A percentile compares a stretch with the other conserved stretches of the same genome.
Conservation (phyloP, 2,329 filamentous ascomycete species). For the Rutstroemia sp. region DNA sequence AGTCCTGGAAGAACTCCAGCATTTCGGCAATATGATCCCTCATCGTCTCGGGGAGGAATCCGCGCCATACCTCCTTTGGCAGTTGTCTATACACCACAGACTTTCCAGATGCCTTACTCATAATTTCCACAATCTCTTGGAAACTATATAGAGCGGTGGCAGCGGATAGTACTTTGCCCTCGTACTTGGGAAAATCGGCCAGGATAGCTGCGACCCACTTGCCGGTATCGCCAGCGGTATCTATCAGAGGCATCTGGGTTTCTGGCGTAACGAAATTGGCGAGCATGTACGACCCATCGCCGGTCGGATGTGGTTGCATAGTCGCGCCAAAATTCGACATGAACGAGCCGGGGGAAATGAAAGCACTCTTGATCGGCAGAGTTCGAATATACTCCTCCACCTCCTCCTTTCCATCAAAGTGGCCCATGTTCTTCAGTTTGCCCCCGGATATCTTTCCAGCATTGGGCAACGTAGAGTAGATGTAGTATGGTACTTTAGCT, state of each 20-base stretch:
- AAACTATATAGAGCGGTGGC: conserved; percentile 33
- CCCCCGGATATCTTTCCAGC: conserved; percentile 31
- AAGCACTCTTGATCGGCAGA: conserved; percentile 36
- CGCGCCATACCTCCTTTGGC: conserved; percentile 9
- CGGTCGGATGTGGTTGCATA: conserved; percentile 5
- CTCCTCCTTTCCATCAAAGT: conserved; percentile 29
- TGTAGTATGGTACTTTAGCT: conserved; percentile 33
- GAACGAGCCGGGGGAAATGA: conserved; percentile 39
- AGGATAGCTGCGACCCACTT: conserved; percentile 33
- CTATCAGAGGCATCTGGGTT: conserved; percentile 25
- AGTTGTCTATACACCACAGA: conserved; percentile 14
- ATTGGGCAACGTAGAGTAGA: conserved; percentile 36
- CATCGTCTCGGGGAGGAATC: not conserved
- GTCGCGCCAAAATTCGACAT: conserved; percentile 27
- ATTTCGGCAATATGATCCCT: conserved; percentile 19
- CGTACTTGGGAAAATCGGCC: conserved; percentile 35
- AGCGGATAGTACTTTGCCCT: conserved; percentile 38
- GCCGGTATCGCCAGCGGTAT: conserved; percentile 24
- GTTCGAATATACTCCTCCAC: conserved; percentile 31
- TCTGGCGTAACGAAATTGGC: conserved; percentile 14
- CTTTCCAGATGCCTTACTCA: conserved; percentile 31
- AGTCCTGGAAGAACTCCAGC: conserved; percentile 25
- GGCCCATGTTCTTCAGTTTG: conserved; percentile 29
- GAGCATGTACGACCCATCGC: conserved; percentile 18
- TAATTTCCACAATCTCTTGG: conserved; percentile 26